These are phyloP conservation scores for Arthrobotrys megalospora DNA, from an alignment of 2,329 filamentous ascomycete species.

Conservation along the genomic window DNA sequence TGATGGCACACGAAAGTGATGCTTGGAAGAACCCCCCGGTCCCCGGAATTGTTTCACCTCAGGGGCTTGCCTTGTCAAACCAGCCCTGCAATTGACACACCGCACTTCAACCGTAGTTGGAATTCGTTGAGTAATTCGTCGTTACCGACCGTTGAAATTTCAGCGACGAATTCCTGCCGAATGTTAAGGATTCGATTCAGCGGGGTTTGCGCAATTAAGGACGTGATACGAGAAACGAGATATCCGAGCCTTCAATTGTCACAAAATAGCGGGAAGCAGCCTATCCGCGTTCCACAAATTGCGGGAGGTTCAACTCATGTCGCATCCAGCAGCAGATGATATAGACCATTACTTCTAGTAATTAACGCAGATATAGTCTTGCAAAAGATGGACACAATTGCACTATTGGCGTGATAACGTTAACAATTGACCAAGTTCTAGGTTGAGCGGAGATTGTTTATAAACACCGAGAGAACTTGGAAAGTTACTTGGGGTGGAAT, in stretches of 20 bases:
- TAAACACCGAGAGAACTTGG: background rate
- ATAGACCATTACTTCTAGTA: no score
- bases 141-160: conserved; percentile 14
- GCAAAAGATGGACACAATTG: no score
- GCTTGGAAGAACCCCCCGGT: conserved; percentile 26
- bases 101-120: conserved; percentile 14
- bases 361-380: no score
- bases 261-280: conserved; percentile 6
- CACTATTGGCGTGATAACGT: background rate
- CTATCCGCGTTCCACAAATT: conserved; percentile 12
- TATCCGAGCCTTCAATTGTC: conserved; percentile 20
- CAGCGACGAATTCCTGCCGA: background rate
- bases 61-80: conserved; percentile 21
- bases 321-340: no score
- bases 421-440: background rate
- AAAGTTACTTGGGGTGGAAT: no score
- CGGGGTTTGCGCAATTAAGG: background rate
- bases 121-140: conserved; percentile 17
- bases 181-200: background rate
- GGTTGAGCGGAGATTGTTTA: background rate
- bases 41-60: conserved; percentile 36
- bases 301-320: background rate
- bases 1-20: conserved; percentile 17
- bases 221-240: background rate
- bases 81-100: conserved; percentile 18